Percentiles rank a stretch among this genome's conserved stretches.
Conservation (phyloP, 2,329 filamentous ascomycete genomes). For the Aaosphaeria pasadenensis region DNA sequence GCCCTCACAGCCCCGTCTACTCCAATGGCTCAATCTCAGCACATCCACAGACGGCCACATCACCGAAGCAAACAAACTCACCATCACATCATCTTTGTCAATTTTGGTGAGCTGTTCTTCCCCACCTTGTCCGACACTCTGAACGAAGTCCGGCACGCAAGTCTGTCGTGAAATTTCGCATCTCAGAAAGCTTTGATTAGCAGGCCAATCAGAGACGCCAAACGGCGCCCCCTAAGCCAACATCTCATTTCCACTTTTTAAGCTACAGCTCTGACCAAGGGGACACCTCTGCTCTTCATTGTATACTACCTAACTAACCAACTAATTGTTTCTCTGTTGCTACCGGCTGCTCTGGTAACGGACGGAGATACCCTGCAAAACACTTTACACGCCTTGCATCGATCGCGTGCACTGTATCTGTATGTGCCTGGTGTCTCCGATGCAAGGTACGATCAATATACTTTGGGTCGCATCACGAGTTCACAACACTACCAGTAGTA, state of each 20-base stretch:
- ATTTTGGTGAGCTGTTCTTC: neutral
- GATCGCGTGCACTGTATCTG: too few species aligned
- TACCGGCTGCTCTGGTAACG: too few species aligned
- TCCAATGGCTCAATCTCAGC: neutral
- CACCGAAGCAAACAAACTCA: neutral
- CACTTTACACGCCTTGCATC: too few species aligned
- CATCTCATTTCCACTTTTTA: constrained; percentile 34
- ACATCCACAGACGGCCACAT: neutral
- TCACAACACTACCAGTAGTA: too few species aligned
- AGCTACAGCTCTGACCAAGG: constrained; percentile 8
- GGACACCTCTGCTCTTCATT: too few species aligned
- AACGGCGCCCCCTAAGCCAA: neutral
- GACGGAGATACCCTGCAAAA: too few species aligned
- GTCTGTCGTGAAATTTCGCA: neutral
- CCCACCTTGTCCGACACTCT: neutral
- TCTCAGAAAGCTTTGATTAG: constrained; percentile 13
- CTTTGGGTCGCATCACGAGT: too few species aligned
- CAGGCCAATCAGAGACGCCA: constrained; percentile 19
- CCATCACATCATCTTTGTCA: neutral
- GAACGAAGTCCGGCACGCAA: neutral
- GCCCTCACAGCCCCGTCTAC: neutral
- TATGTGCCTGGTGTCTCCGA: too few species aligned
- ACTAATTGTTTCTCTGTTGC: too few species aligned
- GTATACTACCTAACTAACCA: too few species aligned
- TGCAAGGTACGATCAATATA: too few species aligned